Percentiles rank a stretch among this genome's conserved stretches.
Evolutionary conservation across 371 early-diverging fungal genomes (phyloP).

Genomic region (Mortierella sp.): DNA sequence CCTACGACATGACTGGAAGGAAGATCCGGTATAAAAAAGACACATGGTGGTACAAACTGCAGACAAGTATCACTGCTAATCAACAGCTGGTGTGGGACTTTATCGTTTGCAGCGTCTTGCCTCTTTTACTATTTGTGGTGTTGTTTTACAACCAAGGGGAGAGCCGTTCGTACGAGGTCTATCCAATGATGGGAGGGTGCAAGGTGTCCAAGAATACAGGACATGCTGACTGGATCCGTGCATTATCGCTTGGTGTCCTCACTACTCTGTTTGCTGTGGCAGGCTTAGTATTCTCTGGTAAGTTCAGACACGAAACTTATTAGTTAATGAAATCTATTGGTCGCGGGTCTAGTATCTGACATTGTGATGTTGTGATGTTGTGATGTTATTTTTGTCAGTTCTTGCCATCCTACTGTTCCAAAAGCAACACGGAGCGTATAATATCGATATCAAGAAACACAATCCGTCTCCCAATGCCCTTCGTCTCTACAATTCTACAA

Average conservation of each 20-base stretch:
- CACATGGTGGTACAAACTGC: conserved; percentile 22
- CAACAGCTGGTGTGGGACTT: conserved; percentile 5
- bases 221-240: conserved; percentile 11
- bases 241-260: background rate
- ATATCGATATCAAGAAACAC: conserved; percentile 15
- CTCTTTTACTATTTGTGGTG: background rate
- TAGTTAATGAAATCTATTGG: no score
- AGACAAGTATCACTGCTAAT: background rate
- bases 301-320: background rate
- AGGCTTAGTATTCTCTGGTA: conserved; percentile 20
- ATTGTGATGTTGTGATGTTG: no score
- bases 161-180: conserved; percentile 28
- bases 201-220: conserved; percentile 11
- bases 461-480: conserved; percentile 24
- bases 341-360: no score
- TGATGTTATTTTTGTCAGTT: conserved; percentile 1
- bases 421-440: conserved; percentile 20
- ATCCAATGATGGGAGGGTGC: conserved; percentile 24
- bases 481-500: conserved; percentile 21
- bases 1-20: conserved; percentile 26
- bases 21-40: conserved; percentile 13
- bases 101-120: conserved; percentile 13
- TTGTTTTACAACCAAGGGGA: conserved; percentile 5
- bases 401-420: conserved; percentile 16
- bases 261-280: background rate